A percentile compares a stretch with the other conserved stretches of the same genome.
Conservation (phyloP, 257 asterid species). For the Fraxinus americana region DNA sequence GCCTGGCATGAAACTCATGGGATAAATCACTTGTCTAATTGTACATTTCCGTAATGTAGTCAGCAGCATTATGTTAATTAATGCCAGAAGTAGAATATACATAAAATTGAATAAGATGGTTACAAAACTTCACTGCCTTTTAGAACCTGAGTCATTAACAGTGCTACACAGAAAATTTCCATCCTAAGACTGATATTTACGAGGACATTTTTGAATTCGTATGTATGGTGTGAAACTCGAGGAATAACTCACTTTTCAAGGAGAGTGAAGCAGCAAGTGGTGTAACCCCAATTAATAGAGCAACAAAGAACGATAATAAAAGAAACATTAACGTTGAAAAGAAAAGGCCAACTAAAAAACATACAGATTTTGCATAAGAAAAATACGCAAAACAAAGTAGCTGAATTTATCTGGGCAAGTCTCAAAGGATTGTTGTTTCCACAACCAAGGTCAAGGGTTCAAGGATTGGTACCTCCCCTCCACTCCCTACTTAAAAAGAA, state of each 20-base stretch:
- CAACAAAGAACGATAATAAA: not conserved
- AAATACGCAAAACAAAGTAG: not conserved
- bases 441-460: too few relatives aligned
- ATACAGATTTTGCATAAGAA: not conserved
- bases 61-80: not conserved
- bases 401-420: not conserved
- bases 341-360: not conserved
- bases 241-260: not conserved
- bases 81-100: not conserved
- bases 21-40: not conserved
- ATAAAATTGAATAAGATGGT: not conserved
- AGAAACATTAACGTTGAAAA: not conserved
- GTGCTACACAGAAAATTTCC: not conserved
- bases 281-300: not conserved
- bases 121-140: not conserved
- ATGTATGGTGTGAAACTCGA: not conserved
- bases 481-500: too few relatives aligned
- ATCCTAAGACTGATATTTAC: not conserved
- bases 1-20: not conserved
- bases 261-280: not conserved
- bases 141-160: not conserved
- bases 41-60: not conserved
- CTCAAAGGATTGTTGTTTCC: not conserved
- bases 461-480: too few relatives aligned
- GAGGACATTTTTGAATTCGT: not conserved